Conservation (phyloP, 2,329 filamentous ascomycete species). For the Cylindrodendrum hubeiense region DNA sequence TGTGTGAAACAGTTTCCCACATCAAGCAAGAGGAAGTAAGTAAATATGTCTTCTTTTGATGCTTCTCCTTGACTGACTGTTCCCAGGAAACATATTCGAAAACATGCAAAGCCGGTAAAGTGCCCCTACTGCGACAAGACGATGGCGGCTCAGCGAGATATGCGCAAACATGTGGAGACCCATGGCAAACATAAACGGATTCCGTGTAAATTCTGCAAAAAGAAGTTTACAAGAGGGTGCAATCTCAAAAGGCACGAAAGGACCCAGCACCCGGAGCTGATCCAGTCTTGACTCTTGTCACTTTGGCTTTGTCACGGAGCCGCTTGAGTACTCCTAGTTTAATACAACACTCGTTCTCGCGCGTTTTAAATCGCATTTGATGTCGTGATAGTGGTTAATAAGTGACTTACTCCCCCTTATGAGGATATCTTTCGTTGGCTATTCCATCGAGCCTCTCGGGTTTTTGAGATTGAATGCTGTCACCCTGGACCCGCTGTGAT, state of each 20-base stretch:
- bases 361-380: too few species aligned
- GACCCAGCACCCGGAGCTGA: background rate
- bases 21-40: conserved; percentile 33
- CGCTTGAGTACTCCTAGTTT: too few species aligned
- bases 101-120: conserved; percentile 32
- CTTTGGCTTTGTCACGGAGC: too few species aligned
- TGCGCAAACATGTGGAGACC: conserved; percentile 25
- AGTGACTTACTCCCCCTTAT: too few species aligned
- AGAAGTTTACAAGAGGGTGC: conserved; percentile 4
- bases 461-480: too few species aligned
- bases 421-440: too few species aligned
- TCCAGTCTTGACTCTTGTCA: too few species aligned
- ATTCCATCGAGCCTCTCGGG: too few species aligned
- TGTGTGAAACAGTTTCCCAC: conserved; percentile 20
- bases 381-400: too few species aligned
- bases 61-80: background rate
- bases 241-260: conserved; percentile 8
- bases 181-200: conserved; percentile 15
- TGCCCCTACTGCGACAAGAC: conserved; percentile 27
- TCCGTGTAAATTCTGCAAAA: background rate
- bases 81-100: conserved; percentile 37
- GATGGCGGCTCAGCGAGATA: conserved; percentile 30
- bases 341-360: too few species aligned
- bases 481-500: too few species aligned
- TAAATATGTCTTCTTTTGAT: too few species aligned